phyloP scores from a whole-genome alignment of 441 rosid species.

The Cnidoscolus chayamansa region DNA sequence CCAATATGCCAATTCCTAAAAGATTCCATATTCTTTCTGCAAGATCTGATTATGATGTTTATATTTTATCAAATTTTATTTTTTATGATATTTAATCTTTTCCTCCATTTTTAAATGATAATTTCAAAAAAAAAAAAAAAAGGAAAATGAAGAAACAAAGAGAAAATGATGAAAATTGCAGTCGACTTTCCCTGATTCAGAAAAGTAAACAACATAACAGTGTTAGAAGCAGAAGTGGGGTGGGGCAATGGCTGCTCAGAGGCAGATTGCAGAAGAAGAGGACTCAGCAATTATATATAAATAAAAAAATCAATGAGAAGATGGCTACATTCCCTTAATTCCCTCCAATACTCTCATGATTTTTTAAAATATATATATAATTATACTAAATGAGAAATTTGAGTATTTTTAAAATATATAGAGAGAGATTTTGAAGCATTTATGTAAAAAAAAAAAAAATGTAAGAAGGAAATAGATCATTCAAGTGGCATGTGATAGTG shows the following conservation, averaged over 20 bases:
- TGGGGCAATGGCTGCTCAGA: neutral
- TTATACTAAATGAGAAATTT: too few species aligned
- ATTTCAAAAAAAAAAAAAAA: too few species aligned
- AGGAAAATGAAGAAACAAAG: too few species aligned
- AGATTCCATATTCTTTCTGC: neutral
- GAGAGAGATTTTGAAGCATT: too few species aligned
- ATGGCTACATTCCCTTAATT: neutral
- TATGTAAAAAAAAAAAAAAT: neutral
- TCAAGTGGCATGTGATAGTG: constrained; percentile 11
- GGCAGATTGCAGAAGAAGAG: neutral
- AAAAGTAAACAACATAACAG: neutral
- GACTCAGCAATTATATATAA: neutral
- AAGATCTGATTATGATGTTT: neutral
- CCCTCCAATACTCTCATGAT: neutral
- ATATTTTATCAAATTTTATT: neutral
- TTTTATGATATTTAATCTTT: too few species aligned
- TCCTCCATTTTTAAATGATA: too few species aligned
- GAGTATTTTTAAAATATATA: too few species aligned
- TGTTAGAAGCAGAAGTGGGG: too few species aligned
- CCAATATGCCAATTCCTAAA: neutral
- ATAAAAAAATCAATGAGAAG: neutral
- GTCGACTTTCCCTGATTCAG: neutral
- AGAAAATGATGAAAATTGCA: neutral
- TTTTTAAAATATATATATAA: too few species aligned
- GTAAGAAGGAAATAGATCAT: neutral